Base-by-base conservation (phyloP, 164 flowering plant species). In the grape (Vitis vinifera) region DNA sequence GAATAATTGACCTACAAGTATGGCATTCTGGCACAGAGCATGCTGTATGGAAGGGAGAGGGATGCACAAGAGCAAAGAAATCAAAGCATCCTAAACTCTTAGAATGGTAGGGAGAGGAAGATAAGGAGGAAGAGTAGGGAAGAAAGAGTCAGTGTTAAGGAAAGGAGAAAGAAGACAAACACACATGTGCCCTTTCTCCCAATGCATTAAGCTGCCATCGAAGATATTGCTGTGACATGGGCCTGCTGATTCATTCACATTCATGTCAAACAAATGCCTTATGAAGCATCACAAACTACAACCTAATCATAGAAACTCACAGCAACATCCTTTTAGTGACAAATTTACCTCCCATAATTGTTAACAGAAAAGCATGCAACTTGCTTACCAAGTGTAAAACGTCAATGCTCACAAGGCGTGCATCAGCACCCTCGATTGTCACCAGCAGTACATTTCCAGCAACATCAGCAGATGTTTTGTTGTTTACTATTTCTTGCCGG, bases 211-310 rank as follows among this genome's bases (percentile, higher is more conserved):
- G 93, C 96, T 91, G 92, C 91, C 90, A 90, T 84, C 71, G 87
- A 80, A 87, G 94, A 89, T 85, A 87, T 81, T 83, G 82, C 92
- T 92, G 85, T 91, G 90, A 84, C 73, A 91, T 81, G 89, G 87
- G 84, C 99, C 99, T 95, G 98, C 97, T 85, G 91, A 88, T 90
- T 85, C 97, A 93, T 93, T 83, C 73, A 90, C 85, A 84, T 86
- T 85, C 79, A 80, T 78, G 93, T 95, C 91, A 95, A 93, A 82
- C 66, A 83, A 75, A 78, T 76, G 71, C 72, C 67, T 77, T 67
- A 76, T 73, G 75, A 74, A 84, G 76, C 86, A 81, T 27, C 80
- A 78, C 76, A 80, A 80, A 66, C 79, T 62, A 72, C 78, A 82
- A 75, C 77, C 88, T 75, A 80, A 65, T 62, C 72, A 72, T 68